Conservation (phyloP, 139 green algal species). For the Chlorella ohadii region DNA sequence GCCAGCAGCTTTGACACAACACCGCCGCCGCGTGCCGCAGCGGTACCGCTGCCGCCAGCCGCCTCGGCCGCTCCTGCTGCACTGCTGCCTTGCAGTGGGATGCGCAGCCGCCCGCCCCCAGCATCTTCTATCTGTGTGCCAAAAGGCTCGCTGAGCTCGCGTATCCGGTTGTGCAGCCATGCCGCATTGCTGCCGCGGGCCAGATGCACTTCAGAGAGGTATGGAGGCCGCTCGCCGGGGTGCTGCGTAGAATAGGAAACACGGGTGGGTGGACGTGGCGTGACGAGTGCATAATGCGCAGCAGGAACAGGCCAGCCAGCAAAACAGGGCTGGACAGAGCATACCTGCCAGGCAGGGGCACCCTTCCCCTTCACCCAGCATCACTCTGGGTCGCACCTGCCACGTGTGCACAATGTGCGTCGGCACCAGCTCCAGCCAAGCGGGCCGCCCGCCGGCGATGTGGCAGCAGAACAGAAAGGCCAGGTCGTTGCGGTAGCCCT, state of each 20-base stretch:
- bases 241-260: too few relatives aligned
- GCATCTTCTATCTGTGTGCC: not conserved
- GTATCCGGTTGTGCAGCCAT: not conserved
- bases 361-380: too few relatives aligned
- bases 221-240: not conserved
- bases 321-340: too few relatives aligned
- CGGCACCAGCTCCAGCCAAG: slow-evolving; percentile 26
- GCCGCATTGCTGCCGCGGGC: not conserved
- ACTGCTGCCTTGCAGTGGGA: not conserved
- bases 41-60: not conserved
- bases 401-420: slow-evolving; percentile 24
- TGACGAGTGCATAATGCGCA: too few relatives aligned
- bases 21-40: not conserved
- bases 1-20: not conserved
- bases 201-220: slow-evolving; percentile 2
- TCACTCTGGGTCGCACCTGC: not conserved
- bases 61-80: not conserved
- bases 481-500: slow-evolving; percentile 70
- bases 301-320: too few relatives aligned
- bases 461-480: slow-evolving; percentile 51
- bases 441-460: not conserved
- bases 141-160: not conserved
- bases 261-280: too few relatives aligned
- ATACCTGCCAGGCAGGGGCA: too few relatives aligned
- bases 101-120: not conserved